phyloP scores from a whole-genome alignment of 495 filamentous ascomycete genomes.

The Copromyces sp. region DNA sequence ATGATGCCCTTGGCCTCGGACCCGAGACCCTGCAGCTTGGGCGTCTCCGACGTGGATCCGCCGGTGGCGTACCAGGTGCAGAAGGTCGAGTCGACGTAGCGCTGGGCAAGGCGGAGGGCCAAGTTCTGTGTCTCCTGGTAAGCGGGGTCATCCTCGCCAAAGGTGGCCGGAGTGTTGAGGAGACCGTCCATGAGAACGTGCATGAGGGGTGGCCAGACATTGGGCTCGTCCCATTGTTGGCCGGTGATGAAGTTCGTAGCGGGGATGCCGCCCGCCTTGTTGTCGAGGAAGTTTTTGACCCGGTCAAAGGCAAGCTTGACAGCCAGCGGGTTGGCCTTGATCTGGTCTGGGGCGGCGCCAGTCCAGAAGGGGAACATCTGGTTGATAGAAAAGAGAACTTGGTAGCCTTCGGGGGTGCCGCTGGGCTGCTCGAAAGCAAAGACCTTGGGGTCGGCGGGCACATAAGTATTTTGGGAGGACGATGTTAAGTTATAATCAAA shows the following conservation, averaged over 20 bases:
- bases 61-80: constrained; percentile 43
- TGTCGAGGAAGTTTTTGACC: constrained; percentile 25
- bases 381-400: constrained; percentile 32
- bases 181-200: constrained; percentile 39
- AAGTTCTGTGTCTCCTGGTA: constrained; percentile 31
- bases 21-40: constrained; percentile 30
- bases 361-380: constrained; percentile 45
- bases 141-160: constrained; percentile 30
- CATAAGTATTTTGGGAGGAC: constrained; percentile 27
- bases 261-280: constrained; percentile 32
- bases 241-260: constrained; percentile 36
- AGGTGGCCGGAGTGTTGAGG: constrained; percentile 36
- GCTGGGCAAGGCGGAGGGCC: constrained; percentile 33
- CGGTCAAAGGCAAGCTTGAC: constrained; percentile 30
- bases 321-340: constrained; percentile 37
- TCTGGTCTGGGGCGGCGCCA: constrained; percentile 32
- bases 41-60: constrained; percentile 32
- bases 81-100: constrained; percentile 41
- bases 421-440: constrained; percentile 16
- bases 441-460: constrained; percentile 28
- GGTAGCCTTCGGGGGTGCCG: constrained; percentile 27
- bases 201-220: constrained; percentile 41
- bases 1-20: constrained; percentile 30
- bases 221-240: constrained; percentile 44
- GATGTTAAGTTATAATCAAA: constrained; percentile 44